These are phyloP conservation scores for Arthrinium phaeospermum DNA, from an alignment of 2,329 filamentous ascomycete genomes.

Conservation along the genomic window DNA sequence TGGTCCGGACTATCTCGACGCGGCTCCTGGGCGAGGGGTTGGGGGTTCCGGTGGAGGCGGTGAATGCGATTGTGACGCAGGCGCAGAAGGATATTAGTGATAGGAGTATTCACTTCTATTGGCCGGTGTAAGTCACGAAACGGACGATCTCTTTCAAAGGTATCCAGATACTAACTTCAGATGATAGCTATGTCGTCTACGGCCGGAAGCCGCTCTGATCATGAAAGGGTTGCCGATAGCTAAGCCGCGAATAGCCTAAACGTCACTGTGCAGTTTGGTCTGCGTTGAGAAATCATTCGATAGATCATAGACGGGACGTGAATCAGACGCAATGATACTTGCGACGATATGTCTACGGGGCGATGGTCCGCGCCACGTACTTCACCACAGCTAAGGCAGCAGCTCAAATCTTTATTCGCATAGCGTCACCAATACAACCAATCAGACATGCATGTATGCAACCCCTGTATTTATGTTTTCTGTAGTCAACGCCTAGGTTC, in stretches of 20 bases:
- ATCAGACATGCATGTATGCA: not conserved
- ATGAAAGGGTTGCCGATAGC: not conserved
- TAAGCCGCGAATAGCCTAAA: no score
- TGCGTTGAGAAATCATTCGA: not conserved
- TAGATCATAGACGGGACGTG: not conserved
- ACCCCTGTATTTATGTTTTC: not conserved
- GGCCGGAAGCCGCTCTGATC: slow-evolving; percentile 21
- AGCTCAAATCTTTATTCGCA: not conserved
- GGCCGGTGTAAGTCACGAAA: slow-evolving; percentile 14
- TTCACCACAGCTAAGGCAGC: not conserved
- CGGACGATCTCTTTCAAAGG: not conserved
- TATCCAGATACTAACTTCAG: not conserved
- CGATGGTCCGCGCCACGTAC: not conserved
- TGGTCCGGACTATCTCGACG: slow-evolving; percentile 13
- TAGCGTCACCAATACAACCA: not conserved
- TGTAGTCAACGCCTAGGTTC: not conserved
- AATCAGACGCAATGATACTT: not conserved
- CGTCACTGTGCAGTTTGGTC: not conserved
- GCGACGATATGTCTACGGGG: not conserved
- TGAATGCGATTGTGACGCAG: slow-evolving; percentile 19
- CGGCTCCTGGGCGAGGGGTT: slow-evolving; percentile 19
- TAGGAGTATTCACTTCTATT: not conserved
- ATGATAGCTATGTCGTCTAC: slow-evolving; percentile 14
- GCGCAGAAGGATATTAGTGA: slow-evolving; percentile 15
- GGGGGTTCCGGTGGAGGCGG: not conserved